phyloP scores from a whole-genome alignment of 495 filamentous ascomycete genomes.

The Aeminium ludgeri region DNA sequence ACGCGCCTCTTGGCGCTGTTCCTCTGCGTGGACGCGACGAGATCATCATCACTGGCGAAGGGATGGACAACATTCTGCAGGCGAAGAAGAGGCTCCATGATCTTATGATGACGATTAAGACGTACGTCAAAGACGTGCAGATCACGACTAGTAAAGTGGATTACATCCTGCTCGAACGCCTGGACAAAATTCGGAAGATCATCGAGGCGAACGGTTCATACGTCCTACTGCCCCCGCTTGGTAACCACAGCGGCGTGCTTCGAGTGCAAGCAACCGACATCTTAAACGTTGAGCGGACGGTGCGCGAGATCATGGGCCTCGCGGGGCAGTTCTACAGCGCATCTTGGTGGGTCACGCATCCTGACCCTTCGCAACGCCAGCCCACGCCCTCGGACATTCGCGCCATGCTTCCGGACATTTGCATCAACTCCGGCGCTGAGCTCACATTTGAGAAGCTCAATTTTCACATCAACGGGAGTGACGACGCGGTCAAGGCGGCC shows the following conservation, averaged over 20 bases:
- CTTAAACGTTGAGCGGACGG: constrained; percentile 80
- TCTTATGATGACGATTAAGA: constrained; percentile 53
- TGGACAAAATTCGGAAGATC: constrained; percentile 94
- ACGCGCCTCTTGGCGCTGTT: constrained; percentile 60
- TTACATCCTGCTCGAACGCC: constrained; percentile 71
- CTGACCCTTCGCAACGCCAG: constrained; percentile 50
- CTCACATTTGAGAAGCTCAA: constrained; percentile 84
- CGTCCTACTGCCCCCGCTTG: constrained; percentile 74
- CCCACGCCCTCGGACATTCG: constrained; percentile 63
- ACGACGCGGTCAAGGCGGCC: constrained; percentile 86
- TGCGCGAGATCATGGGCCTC: constrained; percentile 85
- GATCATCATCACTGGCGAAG: constrained; percentile 85
- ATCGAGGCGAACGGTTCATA: constrained; percentile 93
- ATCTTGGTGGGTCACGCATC: constrained; percentile 82
- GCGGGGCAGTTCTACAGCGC: constrained; percentile 96
- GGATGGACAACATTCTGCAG: constrained; percentile 54
- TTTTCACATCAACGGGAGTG: constrained; percentile 86
- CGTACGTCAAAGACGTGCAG: constrained; percentile 79
- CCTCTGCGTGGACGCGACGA: constrained; percentile 63
- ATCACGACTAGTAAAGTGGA: constrained; percentile 82
- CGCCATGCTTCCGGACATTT: constrained; percentile 86
- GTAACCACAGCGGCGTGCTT: constrained; percentile 58
- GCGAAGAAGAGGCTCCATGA: constrained; percentile 84
- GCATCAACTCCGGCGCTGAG: constrained; percentile 86
- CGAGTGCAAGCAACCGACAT: constrained; percentile 86